Base-by-base conservation (phyloP, 441 rosid genomes). In the Gossypium schwendimanii region DNA sequence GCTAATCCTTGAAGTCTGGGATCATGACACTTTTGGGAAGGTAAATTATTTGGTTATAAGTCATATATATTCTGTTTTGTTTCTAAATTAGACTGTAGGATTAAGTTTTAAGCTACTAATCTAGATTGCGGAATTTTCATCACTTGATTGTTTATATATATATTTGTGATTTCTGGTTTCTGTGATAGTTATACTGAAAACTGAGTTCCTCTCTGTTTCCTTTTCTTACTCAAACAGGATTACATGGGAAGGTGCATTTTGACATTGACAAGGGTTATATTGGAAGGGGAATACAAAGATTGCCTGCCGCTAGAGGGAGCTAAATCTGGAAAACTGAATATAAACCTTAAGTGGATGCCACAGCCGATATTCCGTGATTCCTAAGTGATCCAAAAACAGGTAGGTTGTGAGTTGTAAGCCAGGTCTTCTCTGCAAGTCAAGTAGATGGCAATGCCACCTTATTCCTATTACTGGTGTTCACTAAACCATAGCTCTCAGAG, bases 1-100 rank as follows among this genome's bases (percentile, higher is more conserved):
- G 97, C 86, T 95, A 65, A 85, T 93, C 36, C 81, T 87, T 61
- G 99, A 95, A 86, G 81, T 95, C 23, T 92, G 88, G 87, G 99
- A 95, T 79, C 99, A 95, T 36, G 98, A 95, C 85, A 91, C 98
- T 53, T 94, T 92, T 76, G 96, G 99, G 77, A 94, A 94, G 96
- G 99, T 94, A 87, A 79, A 24, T 21, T 33, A 39, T 18, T 54
- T 8, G 60, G 11, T 64, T 15, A 3, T 61, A 33, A 1, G 50
- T 17, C 24, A 15, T 9, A 36, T 9, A 36, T 9, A 10, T 15
- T 33, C 69, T 2, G 53, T 26, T 59, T 70, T 41, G 31, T 62
- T 49, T n/a, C 11, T 26, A 15, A 67, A 26, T 67, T 15, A 3
- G 21, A 8, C 57, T 67, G 39, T 20, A 21, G 6, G 14, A 7